Base-by-base conservation (phyloP, 1,284 basidiomycete genomes). In the Leucoagaricus sp. region DNA sequence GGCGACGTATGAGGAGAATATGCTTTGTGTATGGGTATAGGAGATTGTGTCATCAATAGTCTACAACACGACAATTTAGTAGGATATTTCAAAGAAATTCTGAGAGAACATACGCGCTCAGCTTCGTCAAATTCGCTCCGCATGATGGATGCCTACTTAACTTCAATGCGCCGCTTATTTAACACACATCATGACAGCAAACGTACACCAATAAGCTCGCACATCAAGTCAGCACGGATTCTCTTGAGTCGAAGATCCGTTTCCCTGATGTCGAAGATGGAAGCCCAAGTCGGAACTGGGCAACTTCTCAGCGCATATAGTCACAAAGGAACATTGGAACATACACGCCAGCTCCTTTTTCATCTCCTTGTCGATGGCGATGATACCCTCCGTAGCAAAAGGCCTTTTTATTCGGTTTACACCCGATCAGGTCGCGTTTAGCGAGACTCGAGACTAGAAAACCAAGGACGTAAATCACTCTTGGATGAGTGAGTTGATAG, bases 351-450 rank as follows among this genome's bases (percentile, higher is more conserved):
- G 62, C 53, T 79, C 78, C 52, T 73, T 75, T 46, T 66, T 67
- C 13, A 75, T 62, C 61, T 81, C 80, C 49, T 71, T 74, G 40
- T 84, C 82, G 60, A 79, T 75, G 0, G 78, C 72, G 1, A 71
- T 68, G n/a, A 90, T 55, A 0, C 87, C 89, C 60, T 87, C 87
- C 6, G 66, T 68, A 0, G 87, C 83, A 70, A 89, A 91, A 0
- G n/a, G 87, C 73, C 52, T 81, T 84, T 58, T 86, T 78, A 69
- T 86, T 87, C 2, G 89, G 89, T 57, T 82, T 86, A 17, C 87
- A 76, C 31, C 88, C 89, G 0, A 86, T 81, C 0, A 85, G 80
- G 64, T 91, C 88, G 12, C 86, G 81, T 63, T 89, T 89, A 1
- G 86, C 80, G 1, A 82, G 71, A 9, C 80, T 79, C 60, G 83